A percentile compares a stretch with the other conserved stretches of the same genome.
Evolutionary conservation across 805 yeast genomes (phyloP).

Genomic region (Cyberlindnera americana): DNA sequence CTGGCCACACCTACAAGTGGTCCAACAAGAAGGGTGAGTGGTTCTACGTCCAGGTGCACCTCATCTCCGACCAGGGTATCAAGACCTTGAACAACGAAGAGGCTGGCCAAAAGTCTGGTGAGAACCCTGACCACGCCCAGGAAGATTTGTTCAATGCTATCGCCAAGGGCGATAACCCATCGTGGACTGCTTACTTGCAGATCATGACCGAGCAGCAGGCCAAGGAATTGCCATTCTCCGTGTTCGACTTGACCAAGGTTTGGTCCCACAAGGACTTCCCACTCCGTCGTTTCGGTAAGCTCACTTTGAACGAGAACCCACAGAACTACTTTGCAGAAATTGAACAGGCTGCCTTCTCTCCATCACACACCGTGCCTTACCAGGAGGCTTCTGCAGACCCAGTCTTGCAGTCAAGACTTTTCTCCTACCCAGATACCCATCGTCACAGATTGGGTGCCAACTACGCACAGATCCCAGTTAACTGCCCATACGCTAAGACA

Average conservation of each 20-base stretch:
- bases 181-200: constrained; percentile 84
- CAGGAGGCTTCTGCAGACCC: constrained; percentile 84
- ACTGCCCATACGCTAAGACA: constrained; percentile 65
- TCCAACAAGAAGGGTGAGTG: constrained; percentile 70
- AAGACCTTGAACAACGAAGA: constrained; percentile 12
- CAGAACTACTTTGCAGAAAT: constrained; percentile 83
- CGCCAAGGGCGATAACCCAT: constrained; percentile 72
- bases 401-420: constrained; percentile 75
- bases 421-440: constrained; percentile 82
- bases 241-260: constrained; percentile 85
- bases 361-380: constrained; percentile 81
- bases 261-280: constrained; percentile 92
- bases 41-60: constrained; percentile 76
- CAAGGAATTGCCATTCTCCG: constrained; percentile 69
- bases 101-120: constrained; percentile 49
- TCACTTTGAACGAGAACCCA: constrained; percentile 79
- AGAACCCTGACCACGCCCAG: constrained; percentile 80
- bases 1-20: constrained; percentile 85
- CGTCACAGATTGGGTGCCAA: constrained; percentile 75
- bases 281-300: constrained; percentile 77
- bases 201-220: constrained; percentile 84
- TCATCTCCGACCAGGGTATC: constrained; percentile 35
- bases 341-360: constrained; percentile 84
- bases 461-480: constrained; percentile 84
- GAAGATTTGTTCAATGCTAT: constrained; percentile 77